Evolutionary conservation across 306 rosid genomes (phyloP).

Genomic region (Malus fusca): DNA sequence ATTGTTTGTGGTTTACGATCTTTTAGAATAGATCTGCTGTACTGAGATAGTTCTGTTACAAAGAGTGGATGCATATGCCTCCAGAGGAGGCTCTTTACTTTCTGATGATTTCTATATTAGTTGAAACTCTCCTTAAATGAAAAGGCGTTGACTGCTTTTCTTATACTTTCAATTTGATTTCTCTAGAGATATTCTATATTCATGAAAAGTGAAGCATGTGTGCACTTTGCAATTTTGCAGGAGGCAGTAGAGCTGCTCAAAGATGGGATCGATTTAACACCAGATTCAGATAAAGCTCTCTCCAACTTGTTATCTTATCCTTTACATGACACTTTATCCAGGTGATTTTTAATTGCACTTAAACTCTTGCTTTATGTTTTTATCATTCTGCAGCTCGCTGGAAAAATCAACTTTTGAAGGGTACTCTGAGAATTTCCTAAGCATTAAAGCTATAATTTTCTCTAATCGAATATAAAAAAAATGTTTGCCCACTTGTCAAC

Average conservation of each 20-base stretch:
- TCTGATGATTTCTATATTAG: not conserved
- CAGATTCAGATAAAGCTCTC: slow-evolving; percentile 72
- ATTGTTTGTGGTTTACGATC: not conserved
- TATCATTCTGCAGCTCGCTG: not conserved
- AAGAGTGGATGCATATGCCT: not conserved
- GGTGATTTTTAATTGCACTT: slow-evolving; percentile 33
- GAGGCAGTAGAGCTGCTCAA: slow-evolving; percentile 74
- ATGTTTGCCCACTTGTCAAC: not conserved
- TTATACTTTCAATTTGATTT: not conserved
- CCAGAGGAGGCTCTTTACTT: not conserved
- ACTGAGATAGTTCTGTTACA: not conserved
- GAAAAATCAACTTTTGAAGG: not conserved
- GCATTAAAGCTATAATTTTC: not conserved
- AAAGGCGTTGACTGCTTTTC: not conserved
- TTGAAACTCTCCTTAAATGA: not conserved
- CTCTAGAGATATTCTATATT: not conserved
- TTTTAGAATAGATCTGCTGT: not conserved
- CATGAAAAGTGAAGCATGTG: slow-evolving; percentile 3
- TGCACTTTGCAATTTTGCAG: slow-evolving; percentile 28
- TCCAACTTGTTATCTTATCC: slow-evolving; percentile 83
- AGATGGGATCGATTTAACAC: slow-evolving; percentile 77
- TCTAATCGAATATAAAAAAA: not conserved
- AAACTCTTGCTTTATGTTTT: not conserved
- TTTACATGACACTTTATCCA: slow-evolving; percentile 51
- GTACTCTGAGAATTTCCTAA: not conserved